Evolutionary conservation across 352 stramenopile species (phyloP).

Genomic region (Globisporangium mamillatum): DNA sequence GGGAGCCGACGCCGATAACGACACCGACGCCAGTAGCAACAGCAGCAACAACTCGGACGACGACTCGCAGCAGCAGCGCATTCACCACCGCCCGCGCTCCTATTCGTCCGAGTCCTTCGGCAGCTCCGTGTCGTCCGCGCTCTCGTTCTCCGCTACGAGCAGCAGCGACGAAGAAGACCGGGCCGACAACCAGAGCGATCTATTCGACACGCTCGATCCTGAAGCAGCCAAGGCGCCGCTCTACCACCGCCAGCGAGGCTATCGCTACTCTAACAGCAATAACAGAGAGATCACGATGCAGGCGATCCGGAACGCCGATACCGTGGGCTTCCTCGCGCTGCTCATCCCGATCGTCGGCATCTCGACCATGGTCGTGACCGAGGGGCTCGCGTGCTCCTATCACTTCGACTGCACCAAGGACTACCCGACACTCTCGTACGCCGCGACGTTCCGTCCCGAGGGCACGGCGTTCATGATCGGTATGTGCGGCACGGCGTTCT

Average conservation of each 20-base stretch:
- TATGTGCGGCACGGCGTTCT: slow-evolving; percentile 77
- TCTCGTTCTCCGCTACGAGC: slow-evolving; percentile 14
- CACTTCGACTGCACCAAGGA: slow-evolving; percentile 74
- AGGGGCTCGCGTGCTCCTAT: slow-evolving; percentile 58
- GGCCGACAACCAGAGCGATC: not conserved
- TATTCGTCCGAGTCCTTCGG: slow-evolving; percentile 8
- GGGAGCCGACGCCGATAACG: slow-evolving; percentile 2
- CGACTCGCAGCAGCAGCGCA: not conserved
- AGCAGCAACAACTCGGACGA: slow-evolving; percentile 5
- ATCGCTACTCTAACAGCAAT: not conserved
- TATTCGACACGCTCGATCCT: not conserved
- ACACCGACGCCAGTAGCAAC: slow-evolving; percentile 5
- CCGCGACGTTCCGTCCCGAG: slow-evolving; percentile 73
- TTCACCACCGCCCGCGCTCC: not conserved
- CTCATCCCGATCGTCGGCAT: slow-evolving; percentile 72
- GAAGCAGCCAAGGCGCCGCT: slow-evolving; percentile 7
- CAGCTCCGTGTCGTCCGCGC: slow-evolving; percentile 17
- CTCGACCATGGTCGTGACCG: slow-evolving; percentile 69
- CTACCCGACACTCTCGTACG: slow-evolving; percentile 85
- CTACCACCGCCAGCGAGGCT: not conserved
- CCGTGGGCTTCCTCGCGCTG: slow-evolving; percentile 63
- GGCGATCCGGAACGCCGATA: slow-evolving; percentile 35
- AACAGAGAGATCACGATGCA: slow-evolving; percentile 15
- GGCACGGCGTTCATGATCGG: slow-evolving; percentile 65
- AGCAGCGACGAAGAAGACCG: not conserved